Conservation (phyloP, 2,329 filamentous ascomycete genomes). For the Colletotrichum sidae region DNA sequence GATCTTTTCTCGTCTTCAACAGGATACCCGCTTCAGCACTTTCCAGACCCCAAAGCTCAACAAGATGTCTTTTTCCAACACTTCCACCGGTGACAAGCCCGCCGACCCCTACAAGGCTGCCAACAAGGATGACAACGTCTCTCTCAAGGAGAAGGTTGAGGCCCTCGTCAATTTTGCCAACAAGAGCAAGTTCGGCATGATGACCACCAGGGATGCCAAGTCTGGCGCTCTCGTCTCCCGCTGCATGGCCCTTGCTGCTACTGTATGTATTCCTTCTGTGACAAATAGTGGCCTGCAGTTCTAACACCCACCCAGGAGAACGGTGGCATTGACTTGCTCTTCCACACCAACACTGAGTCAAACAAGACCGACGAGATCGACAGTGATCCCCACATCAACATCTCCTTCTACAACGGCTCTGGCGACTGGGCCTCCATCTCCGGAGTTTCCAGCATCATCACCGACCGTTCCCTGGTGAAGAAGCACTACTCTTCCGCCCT, state of each 20-base stretch:
- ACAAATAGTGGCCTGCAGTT: fast-evolving
- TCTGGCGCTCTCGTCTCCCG: slow-evolving; percentile 79
- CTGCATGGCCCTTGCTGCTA: slow-evolving; percentile 86
- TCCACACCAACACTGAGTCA: slow-evolving; percentile 92
- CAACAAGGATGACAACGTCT: slow-evolving; percentile 73
- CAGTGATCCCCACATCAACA: slow-evolving; percentile 79
- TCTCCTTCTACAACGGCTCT: slow-evolving; percentile 80
- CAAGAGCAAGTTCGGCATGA: slow-evolving; percentile 85
- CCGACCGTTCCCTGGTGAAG: slow-evolving; percentile 74
- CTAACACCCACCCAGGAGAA: slow-evolving; percentile 67
- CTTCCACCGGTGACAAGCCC: slow-evolving; percentile 70
- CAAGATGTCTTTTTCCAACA: slow-evolving; percentile 63
- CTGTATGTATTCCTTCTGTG: slow-evolving; percentile 60
- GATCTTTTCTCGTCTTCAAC: not conserved
- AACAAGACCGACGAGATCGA: slow-evolving; percentile 87
- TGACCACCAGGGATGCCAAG: slow-evolving; percentile 79
- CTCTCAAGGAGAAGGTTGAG: slow-evolving; percentile 80
- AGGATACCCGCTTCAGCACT: not conserved
- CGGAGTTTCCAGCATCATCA: slow-evolving; percentile 77
- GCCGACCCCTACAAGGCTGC: slow-evolving; percentile 82
- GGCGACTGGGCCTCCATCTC: slow-evolving; percentile 91
- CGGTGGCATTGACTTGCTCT: slow-evolving; percentile 84
- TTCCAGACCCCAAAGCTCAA: not conserved
- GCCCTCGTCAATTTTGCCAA: slow-evolving; percentile 79
- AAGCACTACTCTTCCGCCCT: slow-evolving; percentile 81